phyloP scores from a whole-genome alignment of 2,329 filamentous ascomycete species.

The Exophiala phaeomuriformis region DNA sequence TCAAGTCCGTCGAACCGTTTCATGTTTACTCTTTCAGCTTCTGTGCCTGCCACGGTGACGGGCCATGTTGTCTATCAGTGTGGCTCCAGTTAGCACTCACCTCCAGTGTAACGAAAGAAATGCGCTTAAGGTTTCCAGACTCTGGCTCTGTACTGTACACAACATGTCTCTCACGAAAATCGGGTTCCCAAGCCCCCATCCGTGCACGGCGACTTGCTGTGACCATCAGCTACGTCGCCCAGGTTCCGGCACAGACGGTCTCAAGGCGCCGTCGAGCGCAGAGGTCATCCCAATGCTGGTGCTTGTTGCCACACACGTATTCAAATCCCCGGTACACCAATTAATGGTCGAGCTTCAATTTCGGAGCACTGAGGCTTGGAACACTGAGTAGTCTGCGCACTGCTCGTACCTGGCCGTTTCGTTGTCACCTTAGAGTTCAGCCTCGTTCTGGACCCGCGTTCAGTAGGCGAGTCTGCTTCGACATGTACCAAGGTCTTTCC shows the following conservation, averaged over 20 bases:
- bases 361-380: not conserved
- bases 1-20: too few species aligned
- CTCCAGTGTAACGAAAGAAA: too few species aligned
- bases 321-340: not conserved
- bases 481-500: not conserved
- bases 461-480: not conserved
- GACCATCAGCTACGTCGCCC: not conserved
- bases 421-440: conserved; percentile 3
- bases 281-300: not conserved
- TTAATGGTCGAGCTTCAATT: not conserved
- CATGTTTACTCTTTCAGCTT: too few species aligned
- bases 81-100: too few species aligned
- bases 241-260: not conserved
- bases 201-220: not conserved
- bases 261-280: not conserved
- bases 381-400: not conserved
- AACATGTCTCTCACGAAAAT: not conserved
- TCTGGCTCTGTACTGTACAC: too few species aligned
- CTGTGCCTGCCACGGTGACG: too few species aligned
- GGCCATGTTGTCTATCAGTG: too few species aligned
- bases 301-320: not conserved
- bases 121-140: too few species aligned
- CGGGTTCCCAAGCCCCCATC: not conserved
- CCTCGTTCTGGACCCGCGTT: conserved; percentile 4
- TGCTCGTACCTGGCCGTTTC: not conserved